Evolutionary conservation across 2,329 filamentous ascomycete genomes (phyloP).

Genomic region (Cercospora citrullina): DNA sequence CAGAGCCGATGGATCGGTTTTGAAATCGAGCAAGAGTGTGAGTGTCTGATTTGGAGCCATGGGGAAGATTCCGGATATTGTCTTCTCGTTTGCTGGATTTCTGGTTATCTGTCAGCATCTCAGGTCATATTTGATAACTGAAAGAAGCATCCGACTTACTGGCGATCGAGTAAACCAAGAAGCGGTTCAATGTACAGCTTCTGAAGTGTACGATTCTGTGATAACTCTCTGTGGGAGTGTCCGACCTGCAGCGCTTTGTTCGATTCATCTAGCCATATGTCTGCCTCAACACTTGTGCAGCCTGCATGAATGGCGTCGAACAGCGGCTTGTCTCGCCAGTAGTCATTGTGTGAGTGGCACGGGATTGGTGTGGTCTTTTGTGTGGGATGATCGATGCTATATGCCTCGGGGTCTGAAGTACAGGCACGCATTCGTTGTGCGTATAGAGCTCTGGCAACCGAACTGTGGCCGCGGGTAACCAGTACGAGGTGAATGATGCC

Average conservation of each 20-base stretch:
- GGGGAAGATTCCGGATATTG: neutral
- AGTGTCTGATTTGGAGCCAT: neutral
- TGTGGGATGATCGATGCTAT: neutral
- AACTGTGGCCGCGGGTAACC: neutral
- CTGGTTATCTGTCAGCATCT: neutral
- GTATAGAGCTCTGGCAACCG: neutral
- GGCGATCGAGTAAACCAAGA: neutral
- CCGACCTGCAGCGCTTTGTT: neutral
- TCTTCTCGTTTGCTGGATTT: neutral
- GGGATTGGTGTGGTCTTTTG: constrained; percentile 50
- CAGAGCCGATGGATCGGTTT: neutral
- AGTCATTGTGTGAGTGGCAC: constrained; percentile 62
- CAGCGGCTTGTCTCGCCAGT: constrained; percentile 57
- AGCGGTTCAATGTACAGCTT: neutral
- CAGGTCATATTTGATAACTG: neutral
- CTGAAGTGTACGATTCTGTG: neutral
- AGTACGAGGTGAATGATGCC: constrained; percentile 1
- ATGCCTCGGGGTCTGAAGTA: no score
- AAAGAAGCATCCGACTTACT: neutral
- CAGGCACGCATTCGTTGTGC: neutral
- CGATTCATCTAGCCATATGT: constrained; percentile 1
- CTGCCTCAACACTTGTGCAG: constrained; percentile 58
- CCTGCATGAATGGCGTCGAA: constrained; percentile 56
- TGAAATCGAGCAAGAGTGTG: neutral
- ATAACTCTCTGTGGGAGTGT: neutral